Conservation (phyloP, 805 yeast genomes). For the Candida montana region DNA sequence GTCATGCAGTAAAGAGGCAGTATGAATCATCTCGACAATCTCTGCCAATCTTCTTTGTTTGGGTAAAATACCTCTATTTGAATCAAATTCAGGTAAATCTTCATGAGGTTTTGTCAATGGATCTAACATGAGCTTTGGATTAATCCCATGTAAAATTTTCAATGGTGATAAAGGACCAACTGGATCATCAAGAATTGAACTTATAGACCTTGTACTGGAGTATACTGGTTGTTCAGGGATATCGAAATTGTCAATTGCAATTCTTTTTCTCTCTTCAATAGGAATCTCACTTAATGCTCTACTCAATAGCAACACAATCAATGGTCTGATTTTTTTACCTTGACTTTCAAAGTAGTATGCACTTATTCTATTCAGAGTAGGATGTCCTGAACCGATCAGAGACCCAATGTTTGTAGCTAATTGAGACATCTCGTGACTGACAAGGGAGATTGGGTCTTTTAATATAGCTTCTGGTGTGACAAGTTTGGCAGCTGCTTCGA, state of each 20-base stretch:
- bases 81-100: slow-evolving; percentile 53
- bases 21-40: slow-evolving; percentile 97
- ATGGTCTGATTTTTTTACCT: slow-evolving; percentile 92
- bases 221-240: slow-evolving; percentile 62
- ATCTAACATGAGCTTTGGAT: slow-evolving; percentile 74
- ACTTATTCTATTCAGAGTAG: slow-evolving; percentile 86
- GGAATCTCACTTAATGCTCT: slow-evolving; percentile 81
- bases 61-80: slow-evolving; percentile 75
- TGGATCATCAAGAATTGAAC: slow-evolving; percentile 43
- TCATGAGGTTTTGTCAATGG: slow-evolving; percentile 82
- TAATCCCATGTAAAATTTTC: slow-evolving; percentile 80
- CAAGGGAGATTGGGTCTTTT: slow-evolving; percentile 84
- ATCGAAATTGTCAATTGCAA: slow-evolving; percentile 56
- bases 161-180: slow-evolving; percentile 73
- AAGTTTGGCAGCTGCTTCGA: slow-evolving; percentile 66
- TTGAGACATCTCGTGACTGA: slow-evolving; percentile 87
- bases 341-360: slow-evolving; percentile 93
- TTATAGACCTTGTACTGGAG: slow-evolving; percentile 48
- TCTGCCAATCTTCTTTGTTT: slow-evolving; percentile 95
- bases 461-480: slow-evolving; percentile 59
- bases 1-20: slow-evolving; percentile 92
- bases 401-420: slow-evolving; percentile 82
- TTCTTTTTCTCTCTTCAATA: slow-evolving; percentile 54
- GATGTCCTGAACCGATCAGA: slow-evolving; percentile 89
- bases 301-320: slow-evolving; percentile 76